A percentile compares a stretch with the other conserved stretches of the same genome.
Evolutionary conservation across 2,329 filamentous ascomycete genomes (phyloP).

Genomic region (Claviceps paspali): DNA sequence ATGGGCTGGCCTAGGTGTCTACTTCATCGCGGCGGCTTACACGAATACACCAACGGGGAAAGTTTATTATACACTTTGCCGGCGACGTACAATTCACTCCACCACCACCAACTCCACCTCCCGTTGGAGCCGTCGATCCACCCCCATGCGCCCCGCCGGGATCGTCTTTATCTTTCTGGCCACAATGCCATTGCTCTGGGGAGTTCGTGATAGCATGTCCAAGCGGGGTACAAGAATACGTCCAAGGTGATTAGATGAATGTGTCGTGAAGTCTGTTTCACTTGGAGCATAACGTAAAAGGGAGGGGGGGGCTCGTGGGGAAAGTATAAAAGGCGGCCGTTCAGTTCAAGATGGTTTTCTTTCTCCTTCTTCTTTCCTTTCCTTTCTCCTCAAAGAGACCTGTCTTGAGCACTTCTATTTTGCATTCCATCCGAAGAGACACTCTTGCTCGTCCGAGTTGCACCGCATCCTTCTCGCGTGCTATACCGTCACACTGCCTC

Average conservation of each 20-base stretch:
- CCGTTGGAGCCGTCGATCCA: too few species aligned
- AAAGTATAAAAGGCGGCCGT: conserved; percentile 48
- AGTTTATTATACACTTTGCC: too few species aligned
- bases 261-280: conserved; percentile 25
- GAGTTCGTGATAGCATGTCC: conserved; percentile 13
- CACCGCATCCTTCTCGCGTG: conserved; percentile 1
- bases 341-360: conserved; percentile 24
- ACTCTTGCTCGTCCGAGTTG: not conserved
- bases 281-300: conserved; percentile 13
- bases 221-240: conserved; percentile 25
- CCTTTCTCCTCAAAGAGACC: not conserved
- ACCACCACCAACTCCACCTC: too few species aligned
- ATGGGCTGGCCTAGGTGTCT: too few species aligned
- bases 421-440: not conserved
- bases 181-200: conserved; percentile 12
- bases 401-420: not conserved
- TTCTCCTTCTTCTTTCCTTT: conserved; percentile 35
- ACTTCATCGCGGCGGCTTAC: not conserved
- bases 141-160: conserved; percentile 7
- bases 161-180: not conserved
- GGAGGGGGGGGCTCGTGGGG: conserved; percentile 13
- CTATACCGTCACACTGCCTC: not conserved
- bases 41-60: too few species aligned
- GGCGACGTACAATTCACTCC: too few species aligned
- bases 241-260: conserved; percentile 27